Conservation (phyloP, 495 filamentous ascomycete genomes). For the Penicillium angulare region DNA sequence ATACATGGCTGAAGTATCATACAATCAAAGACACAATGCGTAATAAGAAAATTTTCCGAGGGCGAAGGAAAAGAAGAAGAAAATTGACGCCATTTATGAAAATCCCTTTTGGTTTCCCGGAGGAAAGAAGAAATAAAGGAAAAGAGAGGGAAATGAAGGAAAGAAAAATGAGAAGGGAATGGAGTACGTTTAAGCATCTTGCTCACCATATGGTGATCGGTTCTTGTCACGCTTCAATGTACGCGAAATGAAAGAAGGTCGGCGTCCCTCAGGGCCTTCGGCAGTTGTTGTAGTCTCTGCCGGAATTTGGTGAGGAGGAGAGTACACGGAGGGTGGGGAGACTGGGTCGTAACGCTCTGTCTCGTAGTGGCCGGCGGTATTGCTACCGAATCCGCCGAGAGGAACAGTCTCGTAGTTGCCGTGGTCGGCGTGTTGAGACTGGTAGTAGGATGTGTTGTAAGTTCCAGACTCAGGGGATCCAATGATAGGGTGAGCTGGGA, state of each 20-base stretch:
- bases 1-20: constrained; percentile 3
- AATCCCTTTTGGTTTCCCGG: neutral
- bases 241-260: constrained; percentile 9
- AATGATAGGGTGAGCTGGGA: constrained; percentile 7
- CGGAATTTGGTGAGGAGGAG: constrained; percentile 12
- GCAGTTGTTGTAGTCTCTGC: too few relatives aligned
- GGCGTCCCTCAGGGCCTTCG: neutral
- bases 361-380: constrained; percentile 13
- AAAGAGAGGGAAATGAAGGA: neutral
- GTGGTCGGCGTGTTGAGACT: constrained; percentile 7
- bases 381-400: constrained; percentile 3
- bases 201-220: constrained; percentile 11
- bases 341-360: constrained; percentile 23
- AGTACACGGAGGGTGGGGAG: constrained; percentile 23
- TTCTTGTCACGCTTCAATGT: constrained; percentile 12
- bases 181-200: constrained; percentile 1
- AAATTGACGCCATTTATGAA: neutral
- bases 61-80: neutral
- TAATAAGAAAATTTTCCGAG: neutral
- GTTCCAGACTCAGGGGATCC: constrained; percentile 14
- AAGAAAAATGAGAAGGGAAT: neutral
- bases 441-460: constrained; percentile 8
- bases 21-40: constrained; percentile 1
- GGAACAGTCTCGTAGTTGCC: constrained; percentile 18
- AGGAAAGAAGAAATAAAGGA: neutral